Percentiles rank a stretch among this genome's conserved stretches.
phyloP scores from a whole-genome alignment of 805 yeast species.

The Candida krabiensis region DNA sequence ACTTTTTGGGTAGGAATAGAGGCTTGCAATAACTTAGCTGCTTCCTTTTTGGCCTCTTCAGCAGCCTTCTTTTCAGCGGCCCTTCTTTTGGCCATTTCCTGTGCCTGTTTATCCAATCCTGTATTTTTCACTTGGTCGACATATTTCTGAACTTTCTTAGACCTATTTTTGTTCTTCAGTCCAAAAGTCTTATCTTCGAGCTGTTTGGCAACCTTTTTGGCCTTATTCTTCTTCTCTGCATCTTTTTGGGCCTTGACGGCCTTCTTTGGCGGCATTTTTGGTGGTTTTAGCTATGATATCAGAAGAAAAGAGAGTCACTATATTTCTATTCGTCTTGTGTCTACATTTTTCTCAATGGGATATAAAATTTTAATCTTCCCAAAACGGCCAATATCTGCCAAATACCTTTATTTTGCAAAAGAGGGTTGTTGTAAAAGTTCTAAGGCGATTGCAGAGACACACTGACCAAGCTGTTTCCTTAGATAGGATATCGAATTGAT shows the following conservation, averaged over 20 bases:
- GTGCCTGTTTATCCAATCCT: constrained; percentile 47
- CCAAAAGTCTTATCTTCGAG: constrained; percentile 93
- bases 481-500: too few species aligned
- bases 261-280: constrained; percentile 84
- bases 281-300: too few species aligned
- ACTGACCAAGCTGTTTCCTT: too few species aligned
- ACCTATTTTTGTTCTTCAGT: constrained; percentile 90
- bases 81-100: constrained; percentile 57
- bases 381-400: too few species aligned
- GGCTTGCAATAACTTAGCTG: constrained; percentile 70
- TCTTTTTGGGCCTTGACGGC: constrained; percentile 40
- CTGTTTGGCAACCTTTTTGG: constrained; percentile 58
- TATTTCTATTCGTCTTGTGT: too few species aligned
- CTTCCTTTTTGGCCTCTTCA: constrained; percentile 86
- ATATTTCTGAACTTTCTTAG: constrained; percentile 80
- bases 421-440: too few species aligned
- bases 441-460: too few species aligned
- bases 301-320: too few species aligned
- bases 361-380: too few species aligned
- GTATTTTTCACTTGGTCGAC: constrained; percentile 70
- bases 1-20: constrained; percentile 75
- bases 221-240: constrained; percentile 61
- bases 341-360: too few species aligned
- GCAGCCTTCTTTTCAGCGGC: constrained; percentile 90
- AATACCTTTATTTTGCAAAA: too few species aligned